phyloP scores from a whole-genome alignment of 2,329 filamentous ascomycete genomes.

The Paraconiothyrium sp. region DNA sequence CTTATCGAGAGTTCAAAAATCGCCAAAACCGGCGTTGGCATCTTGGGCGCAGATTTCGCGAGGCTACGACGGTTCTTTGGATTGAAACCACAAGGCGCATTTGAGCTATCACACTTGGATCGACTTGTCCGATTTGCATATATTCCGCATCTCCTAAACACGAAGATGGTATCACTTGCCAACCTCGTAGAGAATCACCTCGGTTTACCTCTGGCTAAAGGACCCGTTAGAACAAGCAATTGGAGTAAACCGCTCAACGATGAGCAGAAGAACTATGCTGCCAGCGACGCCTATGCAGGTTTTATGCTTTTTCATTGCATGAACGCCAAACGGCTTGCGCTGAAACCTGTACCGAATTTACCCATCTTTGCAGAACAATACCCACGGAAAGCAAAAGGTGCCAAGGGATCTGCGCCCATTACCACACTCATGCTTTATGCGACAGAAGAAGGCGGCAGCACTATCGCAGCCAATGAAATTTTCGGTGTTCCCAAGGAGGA shows the following conservation, averaged over 20 bases:
- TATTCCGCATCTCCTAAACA: conserved; percentile 50
- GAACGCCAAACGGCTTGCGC: conserved; percentile 71
- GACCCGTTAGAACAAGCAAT: conserved; percentile 76
- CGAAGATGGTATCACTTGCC: conserved; percentile 70
- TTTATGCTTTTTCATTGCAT: conserved; percentile 78
- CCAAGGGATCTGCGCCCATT: conserved; percentile 16
- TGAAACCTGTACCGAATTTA: conserved; percentile 41
- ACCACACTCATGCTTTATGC: conserved; percentile 34
- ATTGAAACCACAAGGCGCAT: conserved; percentile 71
- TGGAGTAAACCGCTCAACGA: conserved; percentile 73
- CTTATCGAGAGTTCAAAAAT: conserved; percentile 77
- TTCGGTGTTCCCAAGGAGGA: conserved; percentile 23
- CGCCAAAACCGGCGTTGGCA: conserved; percentile 79
- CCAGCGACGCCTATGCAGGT: conserved; percentile 85
- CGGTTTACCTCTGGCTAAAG: conserved; percentile 80
- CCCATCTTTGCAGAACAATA: conserved; percentile 41
- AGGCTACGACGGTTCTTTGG: conserved; percentile 73
- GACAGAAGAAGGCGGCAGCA: conserved; percentile 24
- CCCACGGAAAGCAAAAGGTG: conserved; percentile 21
- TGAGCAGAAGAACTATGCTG: conserved; percentile 77
- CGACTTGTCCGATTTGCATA: conserved; percentile 76
- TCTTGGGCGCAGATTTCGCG: conserved; percentile 69
- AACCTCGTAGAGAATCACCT: conserved; percentile 76
- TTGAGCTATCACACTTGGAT: conserved; percentile 86
- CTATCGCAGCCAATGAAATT: conserved; percentile 31